These are phyloP conservation scores for Penicillium sp. DNA, from an alignment of 2,329 filamentous ascomycete genomes.

Conservation along the genomic window DNA sequence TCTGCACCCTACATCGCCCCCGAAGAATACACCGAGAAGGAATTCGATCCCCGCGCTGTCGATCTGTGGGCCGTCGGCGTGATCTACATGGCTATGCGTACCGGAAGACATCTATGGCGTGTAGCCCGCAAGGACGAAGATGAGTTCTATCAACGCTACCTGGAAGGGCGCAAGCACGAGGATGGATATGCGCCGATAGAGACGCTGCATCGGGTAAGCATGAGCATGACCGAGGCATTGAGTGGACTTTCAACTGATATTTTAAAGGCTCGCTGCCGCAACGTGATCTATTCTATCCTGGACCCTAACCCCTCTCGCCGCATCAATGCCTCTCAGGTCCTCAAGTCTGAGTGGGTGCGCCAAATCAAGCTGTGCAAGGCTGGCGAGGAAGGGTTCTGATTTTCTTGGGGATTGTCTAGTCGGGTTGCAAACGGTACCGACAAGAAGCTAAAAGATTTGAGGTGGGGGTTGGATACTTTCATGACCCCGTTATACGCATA, in stretches of 20 bases:
- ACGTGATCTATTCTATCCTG: slow-evolving; percentile 97
- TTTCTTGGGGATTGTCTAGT: not conserved
- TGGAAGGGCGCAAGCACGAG: slow-evolving; percentile 89
- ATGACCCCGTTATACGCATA: slow-evolving; percentile 5
- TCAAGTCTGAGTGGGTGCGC: slow-evolving; percentile 98
- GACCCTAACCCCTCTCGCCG: slow-evolving; percentile 90
- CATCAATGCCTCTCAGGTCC: slow-evolving; percentile 91
- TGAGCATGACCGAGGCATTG: not conserved
- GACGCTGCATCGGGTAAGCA: slow-evolving; percentile 83
- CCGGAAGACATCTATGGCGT: slow-evolving; percentile 91
- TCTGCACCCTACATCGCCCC: slow-evolving; percentile 97
- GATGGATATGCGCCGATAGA: slow-evolving; percentile 96
- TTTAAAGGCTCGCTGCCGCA: slow-evolving; percentile 83
- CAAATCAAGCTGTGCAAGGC: slow-evolving; percentile 97
- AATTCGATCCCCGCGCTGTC: slow-evolving; percentile 96
- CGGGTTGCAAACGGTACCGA: not conserved
- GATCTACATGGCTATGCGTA: slow-evolving; percentile 99
- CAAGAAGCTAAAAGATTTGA: not conserved
- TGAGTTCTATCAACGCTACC: slow-evolving; percentile 92
- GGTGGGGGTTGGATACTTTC: not conserved
- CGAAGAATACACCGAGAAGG: slow-evolving; percentile 90
- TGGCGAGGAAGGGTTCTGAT: slow-evolving; percentile 84
- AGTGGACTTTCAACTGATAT: slow-evolving; percentile 12
- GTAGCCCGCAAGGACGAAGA: slow-evolving; percentile 97
- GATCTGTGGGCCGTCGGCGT: slow-evolving; percentile 98